These are phyloP conservation scores for Phialophora chinensis DNA, from an alignment of 2,329 filamentous ascomycete species.

Conservation along the genomic window DNA sequence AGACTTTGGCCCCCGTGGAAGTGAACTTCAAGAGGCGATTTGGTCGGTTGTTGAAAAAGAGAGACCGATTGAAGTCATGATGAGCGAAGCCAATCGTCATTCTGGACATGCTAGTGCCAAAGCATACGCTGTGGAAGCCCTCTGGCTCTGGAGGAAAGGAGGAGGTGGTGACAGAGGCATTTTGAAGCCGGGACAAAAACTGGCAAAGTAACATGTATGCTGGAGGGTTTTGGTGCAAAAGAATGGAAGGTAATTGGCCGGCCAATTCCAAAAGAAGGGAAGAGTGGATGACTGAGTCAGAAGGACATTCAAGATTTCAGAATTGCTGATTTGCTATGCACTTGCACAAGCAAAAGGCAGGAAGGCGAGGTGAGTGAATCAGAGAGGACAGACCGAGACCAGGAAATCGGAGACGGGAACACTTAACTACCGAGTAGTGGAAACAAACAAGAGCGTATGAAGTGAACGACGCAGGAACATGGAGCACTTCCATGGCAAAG, in stretches of 20 bases:
- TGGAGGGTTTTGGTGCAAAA: background rate
- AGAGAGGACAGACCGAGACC: background rate
- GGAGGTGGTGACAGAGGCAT: slow-evolving; percentile 58
- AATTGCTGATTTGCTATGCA: background rate
- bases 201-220: slow-evolving; percentile 26
- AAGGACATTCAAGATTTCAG: background rate
- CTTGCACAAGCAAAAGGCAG: background rate
- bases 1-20: slow-evolving; percentile 67
- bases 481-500: background rate
- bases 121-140: slow-evolving; percentile 83
- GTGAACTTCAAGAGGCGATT: slow-evolving; percentile 74
- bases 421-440: background rate
- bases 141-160: slow-evolving; percentile 80
- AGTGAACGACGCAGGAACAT: background rate
- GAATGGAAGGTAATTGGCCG: background rate
- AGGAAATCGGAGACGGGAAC: background rate
- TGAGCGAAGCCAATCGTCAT: slow-evolving; percentile 72
- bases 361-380: background rate
- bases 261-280: background rate
- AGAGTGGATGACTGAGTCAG: background rate
- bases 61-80: slow-evolving; percentile 75
- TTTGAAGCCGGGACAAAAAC: slow-evolving; percentile 43
- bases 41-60: slow-evolving; percentile 81
- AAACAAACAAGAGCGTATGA: background rate
- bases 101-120: slow-evolving; percentile 78